Evolutionary conservation across 2,329 filamentous ascomycete genomes (phyloP), one percentile per base, ranked within the genome.

Genomic region (Ceratocystiopsis sp.): DNA sequence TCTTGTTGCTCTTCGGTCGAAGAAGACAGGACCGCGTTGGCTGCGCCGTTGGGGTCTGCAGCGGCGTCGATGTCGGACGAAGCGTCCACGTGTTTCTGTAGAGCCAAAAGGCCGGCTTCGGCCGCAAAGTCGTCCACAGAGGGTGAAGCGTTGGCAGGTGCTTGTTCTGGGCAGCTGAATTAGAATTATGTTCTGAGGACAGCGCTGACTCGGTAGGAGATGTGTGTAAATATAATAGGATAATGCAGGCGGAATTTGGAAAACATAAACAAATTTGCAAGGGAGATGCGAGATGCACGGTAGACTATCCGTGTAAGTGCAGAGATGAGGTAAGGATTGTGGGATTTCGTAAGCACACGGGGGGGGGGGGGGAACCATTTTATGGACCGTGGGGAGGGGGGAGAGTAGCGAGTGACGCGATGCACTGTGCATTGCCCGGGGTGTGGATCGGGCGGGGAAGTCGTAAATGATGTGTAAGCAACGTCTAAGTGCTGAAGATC

Each of bases 321-420:
- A 36, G 3, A 36, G 35, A 36, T 36, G 35, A 18, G 35, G 17
- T 50, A 50, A 51, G 48, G 43, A 17, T 40, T 35, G 9, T 29
- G 25, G 9, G 25, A 29, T 15, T 51, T 51, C 48, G 46, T 51
- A 51, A 51, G 48, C 48, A 47, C 33, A 13, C 10, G 33, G 33
- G 33, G 15, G 33, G 33, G 33, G 33, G 13, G 25, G 25, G 25
- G 15, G 33, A 13, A 38, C 42, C 41, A 41, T 49, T 49, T 49
- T 50, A 48, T 49, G 43, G 19, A 41, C 42, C 40, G 41, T 21
- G 38, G 42, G 43, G 43, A 41, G 35, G 39, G 41, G 21, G 38
- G 32, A 25, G 6, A 36, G 17, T n/a, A n/a, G 14, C 33, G 13
- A 34, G 25, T 29, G 25, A 29, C 25, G 25, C 25, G 25, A 29